A percentile compares a stretch with the other conserved stretches of the same genome.
Conservation (phyloP, 2,329 filamentous ascomycete genomes). For the Cladosporium sp. region DNA sequence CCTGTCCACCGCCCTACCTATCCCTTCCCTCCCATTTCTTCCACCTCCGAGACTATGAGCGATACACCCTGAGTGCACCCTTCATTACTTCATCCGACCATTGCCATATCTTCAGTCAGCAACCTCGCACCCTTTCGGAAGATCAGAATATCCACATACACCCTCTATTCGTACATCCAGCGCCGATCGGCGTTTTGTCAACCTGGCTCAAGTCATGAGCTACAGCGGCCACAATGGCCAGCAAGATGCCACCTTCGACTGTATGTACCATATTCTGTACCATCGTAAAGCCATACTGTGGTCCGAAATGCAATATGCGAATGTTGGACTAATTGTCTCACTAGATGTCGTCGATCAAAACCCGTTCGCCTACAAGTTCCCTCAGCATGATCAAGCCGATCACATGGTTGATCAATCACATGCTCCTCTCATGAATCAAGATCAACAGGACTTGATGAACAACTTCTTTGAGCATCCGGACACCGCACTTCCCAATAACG, state of each 20-base stretch:
- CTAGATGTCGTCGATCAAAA: neutral
- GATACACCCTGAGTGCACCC: neutral
- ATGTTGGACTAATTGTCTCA: too few species aligned
- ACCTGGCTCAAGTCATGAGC: constrained; percentile 12
- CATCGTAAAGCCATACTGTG: neutral
- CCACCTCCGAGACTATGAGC: neutral
- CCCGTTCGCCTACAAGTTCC: constrained; percentile 8
- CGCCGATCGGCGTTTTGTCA: constrained; percentile 5
- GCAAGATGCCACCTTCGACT: constrained; percentile 9
- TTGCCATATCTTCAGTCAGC: neutral
- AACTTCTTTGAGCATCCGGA: constrained; percentile 6
- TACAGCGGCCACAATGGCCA: constrained; percentile 12
- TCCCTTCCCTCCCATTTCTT: neutral
- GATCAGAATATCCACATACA: neutral
- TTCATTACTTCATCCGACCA: neutral
- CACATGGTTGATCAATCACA: neutral
- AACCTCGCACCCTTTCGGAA: neutral
- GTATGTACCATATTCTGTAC: neutral
- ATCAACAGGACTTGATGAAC: constrained; percentile 5
- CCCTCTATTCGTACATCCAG: neutral
- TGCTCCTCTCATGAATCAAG: constrained; percentile 6
- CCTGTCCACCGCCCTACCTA: neutral
- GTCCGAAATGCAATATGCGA: too few species aligned
- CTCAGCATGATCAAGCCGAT: neutral
- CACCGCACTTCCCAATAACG: neutral